Conservation (phyloP, 148 eudicot species). For the Silene conica region DNA sequence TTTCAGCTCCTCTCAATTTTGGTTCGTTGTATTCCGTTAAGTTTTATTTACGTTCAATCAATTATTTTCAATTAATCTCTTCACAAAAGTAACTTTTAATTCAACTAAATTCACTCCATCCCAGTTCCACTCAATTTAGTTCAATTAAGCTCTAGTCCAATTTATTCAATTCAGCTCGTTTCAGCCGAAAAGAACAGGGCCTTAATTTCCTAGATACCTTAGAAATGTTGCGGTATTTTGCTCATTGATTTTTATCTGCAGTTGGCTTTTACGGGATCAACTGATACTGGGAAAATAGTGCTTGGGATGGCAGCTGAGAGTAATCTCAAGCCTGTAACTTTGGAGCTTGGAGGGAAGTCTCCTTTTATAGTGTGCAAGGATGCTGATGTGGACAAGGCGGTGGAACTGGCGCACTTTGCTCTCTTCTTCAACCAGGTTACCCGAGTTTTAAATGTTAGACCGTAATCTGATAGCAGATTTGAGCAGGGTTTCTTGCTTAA, state of each 20-base stretch:
- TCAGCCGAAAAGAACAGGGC: too few species aligned
- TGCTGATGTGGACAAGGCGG: constrained; percentile 73
- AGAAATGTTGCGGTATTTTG: not conserved
- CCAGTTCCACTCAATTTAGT: too few species aligned
- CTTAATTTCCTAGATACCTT: not conserved
- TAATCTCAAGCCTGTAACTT: constrained; percentile 71
- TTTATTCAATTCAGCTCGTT: too few species aligned
- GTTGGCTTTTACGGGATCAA: constrained; percentile 84
- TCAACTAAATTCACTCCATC: too few species aligned
- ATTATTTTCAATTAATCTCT: too few species aligned
- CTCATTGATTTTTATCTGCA: constrained; percentile 22
- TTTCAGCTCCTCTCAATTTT: too few species aligned
- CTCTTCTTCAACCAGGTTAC: constrained; percentile 68
- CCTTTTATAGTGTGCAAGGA: constrained; percentile 80
- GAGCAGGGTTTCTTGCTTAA: not conserved
- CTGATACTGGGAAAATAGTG: constrained; percentile 49
- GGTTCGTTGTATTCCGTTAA: too few species aligned
- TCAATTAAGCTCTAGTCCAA: too few species aligned
- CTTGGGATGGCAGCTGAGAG: constrained; percentile 53
- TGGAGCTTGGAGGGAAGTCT: constrained; percentile 81
- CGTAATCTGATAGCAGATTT: not conserved
- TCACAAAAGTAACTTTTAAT: too few species aligned
- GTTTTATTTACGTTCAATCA: too few species aligned
- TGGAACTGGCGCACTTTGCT: constrained; percentile 68
- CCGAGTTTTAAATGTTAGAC: not conserved